phyloP scores from a whole-genome alignment of 345 rosid genomes.

The Rubroshorea leprosula region DNA sequence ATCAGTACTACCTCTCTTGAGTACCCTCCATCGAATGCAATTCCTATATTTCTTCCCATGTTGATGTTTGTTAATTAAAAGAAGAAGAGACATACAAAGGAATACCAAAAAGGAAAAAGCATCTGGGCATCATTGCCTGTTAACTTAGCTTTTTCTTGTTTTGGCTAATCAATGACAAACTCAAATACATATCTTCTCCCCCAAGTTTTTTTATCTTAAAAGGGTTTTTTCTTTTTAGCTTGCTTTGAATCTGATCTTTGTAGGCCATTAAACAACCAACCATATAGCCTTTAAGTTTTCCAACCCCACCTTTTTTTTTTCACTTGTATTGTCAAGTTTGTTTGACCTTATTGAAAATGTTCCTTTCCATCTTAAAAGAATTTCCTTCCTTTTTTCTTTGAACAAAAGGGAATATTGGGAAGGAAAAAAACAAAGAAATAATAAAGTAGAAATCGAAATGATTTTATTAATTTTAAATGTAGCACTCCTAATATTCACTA shows the following conservation, averaged over 20 bases:
- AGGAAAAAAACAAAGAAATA: no score
- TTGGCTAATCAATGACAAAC: constrained; percentile 32
- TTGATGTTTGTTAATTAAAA: constrained; percentile 10
- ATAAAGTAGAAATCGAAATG: no score
- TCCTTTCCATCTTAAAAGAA: constrained; percentile 12
- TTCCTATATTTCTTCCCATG: neutral
- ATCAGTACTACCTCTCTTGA: neutral
- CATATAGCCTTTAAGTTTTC: constrained; percentile 6
- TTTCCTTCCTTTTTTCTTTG: no score
- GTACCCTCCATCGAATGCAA: neutral
- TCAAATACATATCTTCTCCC: constrained; percentile 22
- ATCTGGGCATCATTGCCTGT: constrained; percentile 34
- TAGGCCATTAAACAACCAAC: constrained; percentile 5
- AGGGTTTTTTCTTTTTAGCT: constrained; percentile 23
- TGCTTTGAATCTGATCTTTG: constrained; percentile 31
- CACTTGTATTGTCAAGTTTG: constrained; percentile 21
- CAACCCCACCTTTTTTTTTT: neutral
- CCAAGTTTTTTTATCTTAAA: constrained; percentile 22
- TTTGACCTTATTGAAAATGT: constrained; percentile 17
- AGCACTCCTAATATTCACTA: no score
- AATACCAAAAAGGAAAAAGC: constrained; percentile 36
- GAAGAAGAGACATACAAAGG: constrained; percentile 17
- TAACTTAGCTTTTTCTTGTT: constrained; percentile 28
- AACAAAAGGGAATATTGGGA: no score
- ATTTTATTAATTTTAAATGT: no score